phyloP scores from a whole-genome alignment of 345 rosid species.

The Limnanthes douglasii region DNA sequence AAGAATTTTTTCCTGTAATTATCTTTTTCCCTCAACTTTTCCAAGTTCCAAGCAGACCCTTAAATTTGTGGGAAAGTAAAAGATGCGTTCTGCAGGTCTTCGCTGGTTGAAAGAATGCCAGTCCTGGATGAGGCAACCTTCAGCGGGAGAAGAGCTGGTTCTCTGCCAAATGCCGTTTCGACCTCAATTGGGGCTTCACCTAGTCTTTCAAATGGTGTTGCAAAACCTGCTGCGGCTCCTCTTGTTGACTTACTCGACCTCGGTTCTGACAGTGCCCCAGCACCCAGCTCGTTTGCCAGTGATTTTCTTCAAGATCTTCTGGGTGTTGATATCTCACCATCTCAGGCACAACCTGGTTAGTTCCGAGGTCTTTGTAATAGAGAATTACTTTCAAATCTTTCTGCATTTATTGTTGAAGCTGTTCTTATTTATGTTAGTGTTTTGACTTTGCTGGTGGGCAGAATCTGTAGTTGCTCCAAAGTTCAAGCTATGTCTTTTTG shows the following conservation, averaged over 20 bases:
- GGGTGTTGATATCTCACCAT: conserved; percentile 58
- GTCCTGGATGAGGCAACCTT: conserved; percentile 95
- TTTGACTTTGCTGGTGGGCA: conserved; percentile 1
- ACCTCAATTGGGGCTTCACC: conserved; percentile 35
- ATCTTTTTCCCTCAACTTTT: conserved; percentile 1
- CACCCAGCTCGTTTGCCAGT: conserved; percentile 46
- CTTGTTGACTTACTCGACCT: conserved; percentile 86
- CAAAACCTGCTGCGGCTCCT: conserved; percentile 59
- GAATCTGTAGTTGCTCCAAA: not conserved
- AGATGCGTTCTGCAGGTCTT: conserved; percentile 41
- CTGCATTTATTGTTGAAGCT: not conserved
- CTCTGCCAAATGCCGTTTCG: conserved; percentile 49
- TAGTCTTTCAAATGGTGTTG: conserved; percentile 67
- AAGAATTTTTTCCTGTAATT: too few relatives aligned
- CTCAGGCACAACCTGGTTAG: conserved; percentile 54
- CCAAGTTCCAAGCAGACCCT: conserved; percentile 8
- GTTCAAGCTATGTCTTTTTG: too few relatives aligned
- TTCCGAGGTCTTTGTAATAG: too few relatives aligned
- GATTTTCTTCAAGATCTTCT: conserved; percentile 90
- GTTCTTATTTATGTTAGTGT: not conserved
- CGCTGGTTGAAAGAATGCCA: conserved; percentile 94
- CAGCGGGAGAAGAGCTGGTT: conserved; percentile 80
- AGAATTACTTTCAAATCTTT: not conserved
- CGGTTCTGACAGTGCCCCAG: conserved; percentile 67
- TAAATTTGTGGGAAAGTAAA: conserved; percentile 9